phyloP scores from a whole-genome alignment of 495 filamentous ascomycete species.

The Echria macrotheca region DNA sequence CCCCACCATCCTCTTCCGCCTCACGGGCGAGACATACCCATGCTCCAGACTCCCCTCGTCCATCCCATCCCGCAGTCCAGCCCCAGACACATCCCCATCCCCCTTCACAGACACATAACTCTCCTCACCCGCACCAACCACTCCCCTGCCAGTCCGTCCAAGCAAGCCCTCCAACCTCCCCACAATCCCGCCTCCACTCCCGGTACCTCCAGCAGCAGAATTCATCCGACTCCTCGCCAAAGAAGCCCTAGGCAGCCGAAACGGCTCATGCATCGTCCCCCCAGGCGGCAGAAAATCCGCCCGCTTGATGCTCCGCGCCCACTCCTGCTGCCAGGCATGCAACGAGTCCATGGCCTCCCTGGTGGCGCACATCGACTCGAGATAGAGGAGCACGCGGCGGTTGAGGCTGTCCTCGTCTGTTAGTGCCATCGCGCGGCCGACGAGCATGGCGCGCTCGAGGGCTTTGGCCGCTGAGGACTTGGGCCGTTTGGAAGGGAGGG shows the following conservation, averaged over 20 bases:
- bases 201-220: no score
- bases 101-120: no score
- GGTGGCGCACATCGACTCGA: slow-evolving; percentile 45
- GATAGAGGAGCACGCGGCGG: slow-evolving; percentile 42
- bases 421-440: background rate
- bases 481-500: no score
- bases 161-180: background rate
- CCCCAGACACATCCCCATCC: no score
- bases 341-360: slow-evolving; percentile 46
- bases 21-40: no score
- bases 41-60: no score
- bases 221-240: no score
- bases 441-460: background rate
- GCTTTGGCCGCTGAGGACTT: no score
- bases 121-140: no score
- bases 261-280: slow-evolving; percentile 23
- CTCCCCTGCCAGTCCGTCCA: background rate
- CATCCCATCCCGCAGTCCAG: no score
- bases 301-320: slow-evolving; percentile 28
- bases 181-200: background rate
- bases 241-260: background rate
- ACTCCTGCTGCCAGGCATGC: slow-evolving; percentile 39
- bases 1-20: no score
- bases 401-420: slow-evolving; percentile 35
- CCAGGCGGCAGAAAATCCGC: slow-evolving; percentile 27